Base-by-base conservation (phyloP, 139 green algal genomes). In the Volvox reticuliferus region DNA sequence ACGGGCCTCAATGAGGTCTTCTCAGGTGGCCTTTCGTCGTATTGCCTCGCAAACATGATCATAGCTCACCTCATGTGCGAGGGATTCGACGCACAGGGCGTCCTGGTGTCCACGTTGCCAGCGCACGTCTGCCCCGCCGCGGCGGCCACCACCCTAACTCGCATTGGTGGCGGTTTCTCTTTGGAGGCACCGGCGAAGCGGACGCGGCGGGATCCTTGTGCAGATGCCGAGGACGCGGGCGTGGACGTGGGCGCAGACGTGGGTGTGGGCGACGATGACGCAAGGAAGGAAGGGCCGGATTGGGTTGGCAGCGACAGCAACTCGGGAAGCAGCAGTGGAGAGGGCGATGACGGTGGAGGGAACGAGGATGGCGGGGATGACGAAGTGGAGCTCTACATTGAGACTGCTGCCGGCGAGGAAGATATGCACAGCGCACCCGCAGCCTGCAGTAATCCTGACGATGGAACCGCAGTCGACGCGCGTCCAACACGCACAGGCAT, bases 1-100 rank as follows among this genome's bases (percentile, higher is more conserved):
- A 62, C 79, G 30, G 91, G 93, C 62, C 88, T 98, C 18, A 98
- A 98, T 62, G 97, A 99, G 92, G 93, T 96, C 21, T 97, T 94
- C 93, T 93, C 87, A 24, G 96, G 96, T 20, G 95, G 95, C 32
- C 69, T 98, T 20, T 93, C 85, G 28, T 91, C 76, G 84, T 99
- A 98, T 93, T 91, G 92, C n/a, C 55, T 98, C 0, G 86, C 96
- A 77, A 97, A 97, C 90, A 95, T 98, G 92, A 91, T 94, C 16
- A 85, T 97, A 5, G 94, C 95, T 32, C 95, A 98, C 90, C 91
- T 98, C 67, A 94, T 96, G 87, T 92, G 91, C 28, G 92, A 95
- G 76, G 92, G 94, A 0, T 91, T 88, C 37, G 89, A 90, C 35
- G 19, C 77, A 61, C 71, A 14, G 44, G 35, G 75, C 75, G 65